phyloP scores from a whole-genome alignment of 768 basidiomycete species.

The Leccinum barrowsii region DNA sequence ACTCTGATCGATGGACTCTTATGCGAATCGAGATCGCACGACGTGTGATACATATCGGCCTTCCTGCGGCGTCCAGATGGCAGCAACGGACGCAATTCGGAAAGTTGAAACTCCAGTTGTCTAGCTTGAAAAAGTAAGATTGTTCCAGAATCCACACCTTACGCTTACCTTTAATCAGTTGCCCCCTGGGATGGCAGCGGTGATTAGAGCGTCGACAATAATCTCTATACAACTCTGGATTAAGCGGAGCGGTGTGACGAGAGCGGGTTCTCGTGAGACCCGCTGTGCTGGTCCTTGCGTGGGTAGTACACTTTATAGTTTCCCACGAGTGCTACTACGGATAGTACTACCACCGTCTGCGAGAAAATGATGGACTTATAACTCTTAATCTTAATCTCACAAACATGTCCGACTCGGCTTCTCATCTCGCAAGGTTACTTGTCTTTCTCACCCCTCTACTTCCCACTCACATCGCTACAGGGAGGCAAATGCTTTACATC shows the following conservation, averaged over 20 bases:
- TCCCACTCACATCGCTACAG: slow-evolving; percentile 36
- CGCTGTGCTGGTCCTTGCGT: background rate
- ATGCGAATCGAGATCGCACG: background rate
- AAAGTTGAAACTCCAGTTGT: background rate
- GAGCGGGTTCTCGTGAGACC: background rate
- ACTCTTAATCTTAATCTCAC: slow-evolving; percentile 11
- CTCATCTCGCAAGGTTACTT: slow-evolving; percentile 34
- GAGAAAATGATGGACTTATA: slow-evolving; percentile 30
- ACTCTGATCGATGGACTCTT: background rate
- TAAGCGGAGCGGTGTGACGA: background rate
- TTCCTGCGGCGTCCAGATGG: slow-evolving; percentile 3
- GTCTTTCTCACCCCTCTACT: background rate
- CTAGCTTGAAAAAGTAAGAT: slow-evolving; percentile 17
- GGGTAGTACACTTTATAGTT: slow-evolving; percentile 3
- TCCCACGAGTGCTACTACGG: slow-evolving; percentile 23
- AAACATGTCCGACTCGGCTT: slow-evolving; percentile 40
- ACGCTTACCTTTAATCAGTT: background rate
- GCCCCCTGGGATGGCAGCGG: background rate
- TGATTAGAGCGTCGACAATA: background rate
- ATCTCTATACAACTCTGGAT: background rate
- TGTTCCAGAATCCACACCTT: background rate
- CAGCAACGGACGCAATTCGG: background rate
- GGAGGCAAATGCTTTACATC: slow-evolving; percentile 75
- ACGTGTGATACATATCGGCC: background rate
- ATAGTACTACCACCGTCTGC: background rate